Conservation (phyloP, 305 asterid genomes). For the Solanum chacoense region DNA sequence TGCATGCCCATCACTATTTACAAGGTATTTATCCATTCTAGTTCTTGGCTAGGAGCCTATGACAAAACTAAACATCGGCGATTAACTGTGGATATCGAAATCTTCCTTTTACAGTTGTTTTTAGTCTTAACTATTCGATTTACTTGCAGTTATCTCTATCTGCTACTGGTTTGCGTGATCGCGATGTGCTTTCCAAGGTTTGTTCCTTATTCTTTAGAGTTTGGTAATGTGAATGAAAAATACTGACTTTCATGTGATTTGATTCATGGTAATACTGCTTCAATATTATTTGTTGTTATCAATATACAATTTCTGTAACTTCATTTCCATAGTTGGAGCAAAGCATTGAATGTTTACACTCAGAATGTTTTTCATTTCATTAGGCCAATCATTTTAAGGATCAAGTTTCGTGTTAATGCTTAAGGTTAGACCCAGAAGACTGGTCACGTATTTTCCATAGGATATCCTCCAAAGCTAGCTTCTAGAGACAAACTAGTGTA, state of each 20-base stretch:
- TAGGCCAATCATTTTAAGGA: not conserved
- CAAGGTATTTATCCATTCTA: not conserved
- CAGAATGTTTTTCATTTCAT: not conserved
- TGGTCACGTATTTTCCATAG: not conserved
- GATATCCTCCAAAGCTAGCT: not conserved
- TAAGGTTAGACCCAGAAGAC: not conserved
- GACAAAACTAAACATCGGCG: not conserved
- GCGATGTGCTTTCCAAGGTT: slow-evolving; percentile 94
- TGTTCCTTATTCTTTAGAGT: slow-evolving; percentile 16
- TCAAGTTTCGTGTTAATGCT: not conserved
- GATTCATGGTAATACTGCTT: not conserved
- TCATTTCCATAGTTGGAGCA: not conserved
- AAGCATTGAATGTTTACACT: not conserved
- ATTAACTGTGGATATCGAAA: not conserved
- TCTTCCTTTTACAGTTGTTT: not conserved
- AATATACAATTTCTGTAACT: not conserved
- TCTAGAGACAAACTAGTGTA: not conserved
- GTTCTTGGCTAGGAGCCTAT: not conserved
- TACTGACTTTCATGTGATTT: not conserved
- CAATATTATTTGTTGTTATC: not conserved
- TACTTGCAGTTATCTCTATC: slow-evolving; percentile 78
- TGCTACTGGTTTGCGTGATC: slow-evolving; percentile 72
- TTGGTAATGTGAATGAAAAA: not conserved
- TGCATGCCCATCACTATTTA: not conserved
- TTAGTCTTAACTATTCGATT: not conserved